Evolutionary conservation across 768 basidiomycete species (phyloP).

Genomic region (Myochromella boudieri): DNA sequence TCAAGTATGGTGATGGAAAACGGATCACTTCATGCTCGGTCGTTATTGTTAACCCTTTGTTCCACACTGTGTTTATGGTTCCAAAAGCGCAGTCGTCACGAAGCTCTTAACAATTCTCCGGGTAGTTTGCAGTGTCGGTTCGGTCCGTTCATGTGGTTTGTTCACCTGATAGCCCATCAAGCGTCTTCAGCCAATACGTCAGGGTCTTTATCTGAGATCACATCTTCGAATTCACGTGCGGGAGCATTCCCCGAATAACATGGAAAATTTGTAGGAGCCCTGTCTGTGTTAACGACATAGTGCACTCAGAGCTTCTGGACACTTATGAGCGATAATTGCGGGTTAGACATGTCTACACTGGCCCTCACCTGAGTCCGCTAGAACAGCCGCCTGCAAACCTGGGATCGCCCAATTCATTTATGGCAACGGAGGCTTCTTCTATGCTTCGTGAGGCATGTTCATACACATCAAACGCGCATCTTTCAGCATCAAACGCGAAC

Average conservation of each 20-base stretch:
- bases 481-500: slow-evolving; percentile 9
- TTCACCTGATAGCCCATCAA: background rate
- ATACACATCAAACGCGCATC: slow-evolving; percentile 5
- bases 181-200: slow-evolving; percentile 1
- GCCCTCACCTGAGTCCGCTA: background rate
- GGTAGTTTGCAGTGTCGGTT: slow-evolving; percentile 10
- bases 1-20: too few species aligned
- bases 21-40: too few species aligned
- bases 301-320: background rate
- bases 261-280: slow-evolving; percentile 8
- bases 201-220: slow-evolving; percentile 9
- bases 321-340: slow-evolving; percentile 3
- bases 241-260: slow-evolving; percentile 10
- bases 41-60: too few species aligned
- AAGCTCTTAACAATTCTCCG: too few species aligned
- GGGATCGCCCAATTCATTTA: background rate
- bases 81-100: too few species aligned
- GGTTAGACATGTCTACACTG: slow-evolving; percentile 4
- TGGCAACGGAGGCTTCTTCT: slow-evolving; percentile 2
- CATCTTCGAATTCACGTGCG: background rate
- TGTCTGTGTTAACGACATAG: background rate
- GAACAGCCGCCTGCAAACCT: background rate
- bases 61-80: too few species aligned
- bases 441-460: background rate
- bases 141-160: background rate